Base-by-base conservation (phyloP, 2,329 filamentous ascomycete genomes). In the Talaromyces islandicus region DNA sequence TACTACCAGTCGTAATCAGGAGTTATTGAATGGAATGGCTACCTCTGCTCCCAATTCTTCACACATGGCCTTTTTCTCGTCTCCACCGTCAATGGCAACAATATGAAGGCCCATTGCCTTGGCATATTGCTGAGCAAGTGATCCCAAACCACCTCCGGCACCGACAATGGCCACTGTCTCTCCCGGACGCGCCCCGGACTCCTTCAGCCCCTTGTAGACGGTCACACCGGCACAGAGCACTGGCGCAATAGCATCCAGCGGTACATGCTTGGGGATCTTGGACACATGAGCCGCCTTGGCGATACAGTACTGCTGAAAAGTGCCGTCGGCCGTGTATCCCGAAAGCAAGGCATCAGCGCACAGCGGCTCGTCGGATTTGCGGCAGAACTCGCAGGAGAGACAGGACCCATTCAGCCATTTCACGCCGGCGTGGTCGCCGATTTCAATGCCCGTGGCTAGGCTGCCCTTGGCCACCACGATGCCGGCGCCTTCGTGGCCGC, bases 361-460 rank as follows among this genome's bases (percentile, higher is more conserved):
- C 6, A 96, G 87, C 2, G 91, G 88, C 79, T 97, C 92, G 67
- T 96, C 89, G 54, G 85, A 76, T 67, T 86, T 83, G 71, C 88
- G 86, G 80, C 92, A 97, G 83, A 90, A 96, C 67, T 86, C 83
- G 80, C 92, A 97, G 65, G 82, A 76, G 63, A 96, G 81, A 77
- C 93, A 97, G 53, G 89, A 88, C 64, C 91, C 89, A 77, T 96
- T 94, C 69, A 96, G 81, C 92, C 92, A 97, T 63, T 91, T 95
- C 76, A 97, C 85, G 72, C 93, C 93, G 63, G 87, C 93, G 69
- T 91, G 81, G 71, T 96, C 91, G 67, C 92, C 92, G 68, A 96
- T 81, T 73, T 91, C 79, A 63, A 96, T 78, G 68, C 94, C 90
- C 3, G 83, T 78, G 65, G 94, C 91, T 38, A 95, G 83, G 19